These are phyloP conservation scores for Batkoa obscura DNA, from an alignment of 371 early-diverging fungal species.

Conservation along the genomic window DNA sequence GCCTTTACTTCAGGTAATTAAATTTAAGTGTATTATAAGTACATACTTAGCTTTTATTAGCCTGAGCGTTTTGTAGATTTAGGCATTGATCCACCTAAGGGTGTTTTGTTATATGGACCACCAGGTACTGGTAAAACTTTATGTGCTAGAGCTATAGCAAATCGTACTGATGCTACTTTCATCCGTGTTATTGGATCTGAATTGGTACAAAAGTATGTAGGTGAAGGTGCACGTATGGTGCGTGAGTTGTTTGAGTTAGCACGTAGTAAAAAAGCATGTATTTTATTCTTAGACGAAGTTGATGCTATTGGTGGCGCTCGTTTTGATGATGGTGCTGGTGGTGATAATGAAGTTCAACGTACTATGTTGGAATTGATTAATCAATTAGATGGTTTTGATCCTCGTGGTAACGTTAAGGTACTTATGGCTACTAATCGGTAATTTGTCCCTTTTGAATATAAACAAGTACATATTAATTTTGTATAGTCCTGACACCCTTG, in stretches of 20 bases:
- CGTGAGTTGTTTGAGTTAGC: conserved; percentile 99
- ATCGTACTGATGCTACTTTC: conserved; percentile 98
- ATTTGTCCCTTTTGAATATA: neutral
- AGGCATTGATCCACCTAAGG: conserved; percentile 96
- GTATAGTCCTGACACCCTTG: conserved; percentile 94
- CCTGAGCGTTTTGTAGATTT: conserved; percentile 88
- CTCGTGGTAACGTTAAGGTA: conserved; percentile 99
- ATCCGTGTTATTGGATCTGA: conserved; percentile 99
- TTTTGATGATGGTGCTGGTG: conserved; percentile 95
- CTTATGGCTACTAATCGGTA: conserved; percentile 92
- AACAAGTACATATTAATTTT: neutral
- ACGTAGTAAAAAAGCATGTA: conserved; percentile 95
- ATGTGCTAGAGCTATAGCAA: conserved; percentile 99
- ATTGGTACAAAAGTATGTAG: conserved; percentile 98
- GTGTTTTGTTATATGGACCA: conserved; percentile 97
- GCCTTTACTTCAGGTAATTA: conserved; percentile 77
- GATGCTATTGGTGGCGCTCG: conserved; percentile 99
- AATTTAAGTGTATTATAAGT: neutral
- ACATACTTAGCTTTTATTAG: conserved; percentile 12
- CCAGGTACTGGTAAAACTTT: conserved; percentile 99
- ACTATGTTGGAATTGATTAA: conserved; percentile 99
- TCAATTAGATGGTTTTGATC: conserved; percentile 99
- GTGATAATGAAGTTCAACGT: conserved; percentile 99
- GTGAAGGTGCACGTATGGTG: conserved; percentile 99
- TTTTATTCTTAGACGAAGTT: conserved; percentile 99